These are phyloP conservation scores for Hymenoscyphus linearis DNA, from an alignment of 2,329 filamentous ascomycete species.

Conservation along the genomic window DNA sequence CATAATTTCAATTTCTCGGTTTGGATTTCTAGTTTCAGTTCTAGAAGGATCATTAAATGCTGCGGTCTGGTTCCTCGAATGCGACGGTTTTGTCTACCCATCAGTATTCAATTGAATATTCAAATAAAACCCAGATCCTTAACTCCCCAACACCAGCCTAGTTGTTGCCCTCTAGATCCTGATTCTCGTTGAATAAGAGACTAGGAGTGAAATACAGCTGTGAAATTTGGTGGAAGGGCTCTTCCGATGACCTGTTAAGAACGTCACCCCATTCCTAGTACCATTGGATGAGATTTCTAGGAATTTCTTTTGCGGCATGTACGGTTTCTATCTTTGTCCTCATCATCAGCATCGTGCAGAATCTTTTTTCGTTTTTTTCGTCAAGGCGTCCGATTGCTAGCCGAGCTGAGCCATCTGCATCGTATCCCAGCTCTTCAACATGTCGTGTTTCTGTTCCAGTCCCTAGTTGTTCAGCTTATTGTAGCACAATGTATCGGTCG, in stretches of 20 bases:
- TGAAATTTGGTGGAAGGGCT: too few relatives aligned
- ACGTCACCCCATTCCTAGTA: neutral
- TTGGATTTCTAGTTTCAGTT: neutral
- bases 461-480: constrained; percentile 1
- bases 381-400: neutral
- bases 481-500: neutral
- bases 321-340: neutral
- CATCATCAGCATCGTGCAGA: neutral
- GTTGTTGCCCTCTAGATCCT: neutral
- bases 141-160: neutral
- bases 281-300: neutral
- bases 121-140: neutral
- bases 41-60: constrained; percentile 2
- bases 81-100: constrained; percentile 1
- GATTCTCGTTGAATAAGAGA: neutral
- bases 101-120: constrained; percentile 3
- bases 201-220: neutral
- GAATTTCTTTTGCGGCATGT: neutral
- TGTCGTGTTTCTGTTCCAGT: constrained; percentile 5
- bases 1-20: neutral
- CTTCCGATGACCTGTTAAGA: neutral
- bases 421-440: constrained; percentile 1
- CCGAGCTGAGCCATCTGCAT: constrained; percentile 4
- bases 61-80: neutral
- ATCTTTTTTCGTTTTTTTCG: neutral